Conservation (phyloP, 257 asterid species). For the Echites panduratus region DNA sequence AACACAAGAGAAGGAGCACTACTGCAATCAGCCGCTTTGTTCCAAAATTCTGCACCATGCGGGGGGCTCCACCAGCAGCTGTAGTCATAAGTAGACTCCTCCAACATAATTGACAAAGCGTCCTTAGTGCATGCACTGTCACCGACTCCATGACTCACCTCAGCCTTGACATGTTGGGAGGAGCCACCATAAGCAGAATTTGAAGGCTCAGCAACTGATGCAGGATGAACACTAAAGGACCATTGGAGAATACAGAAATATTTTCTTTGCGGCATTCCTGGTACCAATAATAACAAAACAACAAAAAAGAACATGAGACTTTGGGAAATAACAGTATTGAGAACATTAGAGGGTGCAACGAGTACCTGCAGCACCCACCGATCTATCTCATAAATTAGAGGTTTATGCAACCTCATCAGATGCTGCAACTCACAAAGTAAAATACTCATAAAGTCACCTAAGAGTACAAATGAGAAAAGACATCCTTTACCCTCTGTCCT, state of each 20-base stretch:
- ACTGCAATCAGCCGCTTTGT: slow-evolving; percentile 10
- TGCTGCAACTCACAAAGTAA: slow-evolving; percentile 43
- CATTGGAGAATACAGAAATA: slow-evolving; percentile 14
- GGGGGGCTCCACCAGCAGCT: slow-evolving; percentile 39
- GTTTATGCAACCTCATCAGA: slow-evolving; percentile 47
- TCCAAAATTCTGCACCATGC: slow-evolving; percentile 21
- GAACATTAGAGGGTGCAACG: slow-evolving; percentile 31
- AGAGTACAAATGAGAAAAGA: slow-evolving; percentile 6
- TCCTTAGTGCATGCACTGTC: slow-evolving; percentile 65
- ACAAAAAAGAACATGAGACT: slow-evolving; percentile 30
- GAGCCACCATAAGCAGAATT: slow-evolving; percentile 30
- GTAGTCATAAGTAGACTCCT: slow-evolving; percentile 34
- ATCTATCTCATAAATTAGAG: slow-evolving; percentile 26
- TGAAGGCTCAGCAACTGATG: slow-evolving; percentile 13
- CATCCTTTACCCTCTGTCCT: slow-evolving; percentile 10
- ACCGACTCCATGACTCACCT: slow-evolving; percentile 56
- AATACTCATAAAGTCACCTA: slow-evolving; percentile 21
- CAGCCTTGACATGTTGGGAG: slow-evolving; percentile 70
- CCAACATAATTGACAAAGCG: slow-evolving; percentile 65
- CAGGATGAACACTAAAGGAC: slow-evolving; percentile 13
- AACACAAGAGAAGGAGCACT: neutral
- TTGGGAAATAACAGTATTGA: neutral
- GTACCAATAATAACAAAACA: slow-evolving; percentile 36
- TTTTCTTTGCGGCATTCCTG: slow-evolving; percentile 44
- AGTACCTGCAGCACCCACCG: slow-evolving; percentile 51